A percentile compares a stretch with the other conserved stretches of the same genome.
phyloP scores from a whole-genome alignment of 208 protist species.

The Leishmania braziliensis region DNA sequence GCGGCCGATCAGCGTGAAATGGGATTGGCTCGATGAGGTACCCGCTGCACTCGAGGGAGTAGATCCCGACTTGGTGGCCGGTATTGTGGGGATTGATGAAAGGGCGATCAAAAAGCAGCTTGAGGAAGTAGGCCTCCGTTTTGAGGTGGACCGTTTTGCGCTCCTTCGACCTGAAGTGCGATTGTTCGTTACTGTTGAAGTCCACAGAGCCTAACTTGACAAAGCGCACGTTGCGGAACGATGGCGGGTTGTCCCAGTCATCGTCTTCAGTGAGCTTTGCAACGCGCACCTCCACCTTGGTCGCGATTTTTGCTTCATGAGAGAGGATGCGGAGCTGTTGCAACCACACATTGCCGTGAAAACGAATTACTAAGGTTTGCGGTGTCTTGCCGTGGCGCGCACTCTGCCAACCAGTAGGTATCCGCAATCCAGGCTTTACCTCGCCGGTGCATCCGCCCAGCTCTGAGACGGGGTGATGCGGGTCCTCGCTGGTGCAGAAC shows the following conservation, averaged over 20 bases:
- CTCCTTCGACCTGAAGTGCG: constrained; percentile 80
- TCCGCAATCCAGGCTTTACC: constrained; percentile 11
- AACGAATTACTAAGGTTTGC: constrained; percentile 84
- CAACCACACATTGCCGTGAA: constrained; percentile 84
- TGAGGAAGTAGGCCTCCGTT: constrained; percentile 85
- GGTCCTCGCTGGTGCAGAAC: constrained; percentile 82
- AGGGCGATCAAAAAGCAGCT: constrained; percentile 78
- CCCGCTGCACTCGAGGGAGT: constrained; percentile 83
- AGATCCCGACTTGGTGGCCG: constrained; percentile 80
- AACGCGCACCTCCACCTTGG: constrained; percentile 84
- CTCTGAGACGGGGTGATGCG: constrained; percentile 57
- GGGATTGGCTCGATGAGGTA: constrained; percentile 26
- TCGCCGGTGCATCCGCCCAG: constrained; percentile 37
- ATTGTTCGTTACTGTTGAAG: constrained; percentile 85
- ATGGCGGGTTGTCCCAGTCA: constrained; percentile 43
- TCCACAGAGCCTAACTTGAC: constrained; percentile 79
- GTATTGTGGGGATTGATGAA: constrained; percentile 76
- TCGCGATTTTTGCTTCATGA: constrained; percentile 88
- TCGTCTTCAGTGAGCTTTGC: constrained; percentile 47
- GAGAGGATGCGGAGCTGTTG: constrained; percentile 82
- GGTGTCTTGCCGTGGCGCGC: constrained; percentile 65
- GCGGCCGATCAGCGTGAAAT: constrained; percentile 26
- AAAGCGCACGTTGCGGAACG: constrained; percentile 72
- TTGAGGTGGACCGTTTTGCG: constrained; percentile 91
- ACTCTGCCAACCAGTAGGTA: constrained; percentile 76